These are phyloP conservation scores for Salix arbutifolia DNA, from an alignment of 345 rosid species.

Conservation along the genomic window DNA sequence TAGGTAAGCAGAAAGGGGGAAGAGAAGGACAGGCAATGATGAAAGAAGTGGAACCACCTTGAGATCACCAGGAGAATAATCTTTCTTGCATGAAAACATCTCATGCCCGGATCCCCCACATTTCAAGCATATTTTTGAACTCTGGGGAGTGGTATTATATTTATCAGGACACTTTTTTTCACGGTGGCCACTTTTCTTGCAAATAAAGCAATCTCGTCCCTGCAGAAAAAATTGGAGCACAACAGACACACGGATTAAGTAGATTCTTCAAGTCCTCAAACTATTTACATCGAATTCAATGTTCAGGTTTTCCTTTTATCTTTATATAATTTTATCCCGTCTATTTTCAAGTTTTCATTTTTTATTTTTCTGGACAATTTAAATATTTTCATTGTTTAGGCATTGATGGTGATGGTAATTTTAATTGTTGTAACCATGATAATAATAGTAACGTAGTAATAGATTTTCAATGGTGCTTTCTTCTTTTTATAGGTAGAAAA, in stretches of 20 bases:
- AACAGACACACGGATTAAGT: background rate
- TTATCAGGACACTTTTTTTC: constrained; percentile 81
- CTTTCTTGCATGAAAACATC: constrained; percentile 65
- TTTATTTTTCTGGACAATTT: too few relatives aligned
- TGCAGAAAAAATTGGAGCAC: constrained; percentile 19
- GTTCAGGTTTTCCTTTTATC: background rate
- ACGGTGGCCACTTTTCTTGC: constrained; percentile 70
- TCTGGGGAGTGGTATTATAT: constrained; percentile 36
- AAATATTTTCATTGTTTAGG: too few relatives aligned
- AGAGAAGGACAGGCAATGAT: background rate
- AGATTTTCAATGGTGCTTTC: too few relatives aligned
- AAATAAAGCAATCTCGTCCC: constrained; percentile 73
- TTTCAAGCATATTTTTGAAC: constrained; percentile 58
- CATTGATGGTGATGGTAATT: too few relatives aligned
- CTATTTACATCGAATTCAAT: background rate
- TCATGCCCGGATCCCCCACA: constrained; percentile 86
- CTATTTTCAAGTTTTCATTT: too few relatives aligned
- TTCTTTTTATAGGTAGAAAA: too few relatives aligned
- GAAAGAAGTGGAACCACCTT: constrained; percentile 45
- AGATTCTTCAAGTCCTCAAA: background rate
- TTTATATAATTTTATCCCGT: background rate
- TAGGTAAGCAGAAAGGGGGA: background rate
- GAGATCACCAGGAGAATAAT: constrained; percentile 57
- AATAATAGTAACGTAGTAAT: too few relatives aligned
- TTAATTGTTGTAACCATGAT: too few relatives aligned